Evolutionary conservation across 192 early-diverging fungal species (phyloP), one percentile per base, ranked within the genome.

Genomic region (Umbelopsis sp.): DNA sequence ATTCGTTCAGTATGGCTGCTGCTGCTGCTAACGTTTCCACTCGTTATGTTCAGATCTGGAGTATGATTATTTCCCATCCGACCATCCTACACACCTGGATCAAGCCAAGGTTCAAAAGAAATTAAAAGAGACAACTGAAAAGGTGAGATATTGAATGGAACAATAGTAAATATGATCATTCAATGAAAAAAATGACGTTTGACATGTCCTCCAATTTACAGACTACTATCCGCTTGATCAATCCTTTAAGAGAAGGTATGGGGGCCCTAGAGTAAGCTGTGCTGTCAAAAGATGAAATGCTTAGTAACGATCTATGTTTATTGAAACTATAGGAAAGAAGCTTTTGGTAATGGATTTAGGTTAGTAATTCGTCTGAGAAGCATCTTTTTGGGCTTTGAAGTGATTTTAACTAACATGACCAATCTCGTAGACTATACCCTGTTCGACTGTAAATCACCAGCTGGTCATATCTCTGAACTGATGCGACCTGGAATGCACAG

Each of bases 281-380:
- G 22, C 0, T 5, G 62, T 38, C 7, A 26, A 68, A 41, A 26
- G 16, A 32, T 12, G 2, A 3, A 10, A 52, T 53, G 47, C 32
- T 26, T 11, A 8, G 16, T 32, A 10, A 26, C 24, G 45, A 25
- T 26, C 5, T 17, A 54, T 29, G 4, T 16, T 54, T 68, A 14
- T 2, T 4, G 10, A 32, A 45, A 22, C 12, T 47, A n/a, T 74
- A 38, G 86, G 82, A 29, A 90, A 91, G 67, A 85, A 82, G 73
- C 79, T 93, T 10, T 71, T 90, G 32, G 92, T 93, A 2, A 79
- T 93, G n/a, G 92, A 93, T 75, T 78, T 93, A 41, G 68, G 68
- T 70, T 52, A 34, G 16, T 0, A n/a, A n/a, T n/a, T n/a, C n/a
- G n/a, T n/a, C n/a, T n/a, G n/a, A n/a, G n/a, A n/a, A n/a, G n/a